phyloP scores from a whole-genome alignment of 192 early-diverging fungal species.

The Geranomyces michiganensis region DNA sequence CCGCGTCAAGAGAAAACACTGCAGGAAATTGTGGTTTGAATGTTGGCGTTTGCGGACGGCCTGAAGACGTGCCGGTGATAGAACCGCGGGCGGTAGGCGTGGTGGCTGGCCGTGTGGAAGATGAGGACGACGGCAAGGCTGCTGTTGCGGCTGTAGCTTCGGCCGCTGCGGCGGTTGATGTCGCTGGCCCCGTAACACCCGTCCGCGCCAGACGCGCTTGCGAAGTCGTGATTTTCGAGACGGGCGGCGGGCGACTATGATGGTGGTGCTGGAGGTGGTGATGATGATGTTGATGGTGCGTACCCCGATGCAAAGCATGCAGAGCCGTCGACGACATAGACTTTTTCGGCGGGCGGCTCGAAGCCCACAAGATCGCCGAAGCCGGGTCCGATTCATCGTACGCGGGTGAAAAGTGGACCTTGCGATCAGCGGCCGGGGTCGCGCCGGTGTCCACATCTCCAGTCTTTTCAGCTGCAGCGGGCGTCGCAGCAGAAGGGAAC shows the following conservation, averaged over 20 bases:
- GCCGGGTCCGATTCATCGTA: slow-evolving; percentile 2
- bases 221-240: not conserved
- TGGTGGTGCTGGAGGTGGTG: slow-evolving; percentile 1
- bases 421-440: not conserved
- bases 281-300: slow-evolving; percentile 15
- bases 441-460: not conserved
- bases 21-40: slow-evolving; percentile 6
- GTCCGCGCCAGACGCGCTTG: not conserved
- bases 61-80: no score
- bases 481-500: not conserved
- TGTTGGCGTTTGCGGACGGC: not conserved
- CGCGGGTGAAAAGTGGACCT: slow-evolving; percentile 7
- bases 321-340: slow-evolving; percentile 12
- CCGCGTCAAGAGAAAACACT: slow-evolving; percentile 32
- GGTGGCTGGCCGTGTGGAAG: not conserved
- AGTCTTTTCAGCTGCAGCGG: no score
- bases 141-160: not conserved
- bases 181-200: not conserved
- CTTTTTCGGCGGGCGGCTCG: slow-evolving; percentile 8
- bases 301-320: not conserved
- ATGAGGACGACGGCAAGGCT: not conserved
- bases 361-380: slow-evolving; percentile 5
- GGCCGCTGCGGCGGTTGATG: not conserved
- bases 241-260: not conserved
- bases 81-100: no score